Base-by-base conservation (phyloP, 164 flowering plant species). In the Vitis riparia region DNA sequence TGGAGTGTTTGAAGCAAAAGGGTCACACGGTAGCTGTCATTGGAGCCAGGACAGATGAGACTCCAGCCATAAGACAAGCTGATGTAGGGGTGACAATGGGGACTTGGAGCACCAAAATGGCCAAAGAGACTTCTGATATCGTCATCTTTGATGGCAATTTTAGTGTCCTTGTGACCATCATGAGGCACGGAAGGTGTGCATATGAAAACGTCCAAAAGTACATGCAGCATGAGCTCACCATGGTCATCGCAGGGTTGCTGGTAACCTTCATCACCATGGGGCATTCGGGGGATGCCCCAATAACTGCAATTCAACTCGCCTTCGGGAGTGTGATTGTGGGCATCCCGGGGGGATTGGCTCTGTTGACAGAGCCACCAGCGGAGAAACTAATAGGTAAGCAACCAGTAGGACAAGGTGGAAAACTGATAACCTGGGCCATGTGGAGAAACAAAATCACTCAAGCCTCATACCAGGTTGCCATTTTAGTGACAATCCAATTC, bases 31-130 rank as follows among this genome's bases (percentile, higher is more conserved):
- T 78, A 6, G 77, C 75, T 13, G 17, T 78, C 1, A 12, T 50
- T 19, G 75, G 77, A 17, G 23, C 3, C 37, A 29, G 47, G 15
- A 70, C 80, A 57, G 30, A 23, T 63, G 80, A 77, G 37, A 49
- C 61, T 66, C 75, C 75, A 23, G 71, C 69, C 13, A 67, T 73
- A n/a, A 73, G 37, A 66, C 71, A 59, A 64, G 75, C 77, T 9
- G 67, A 78, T 53, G 44, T 64, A 30, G 70, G 67, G 27, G 3
- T 64, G 1, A 12, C 56, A 4, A 64, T 64, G 37, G 32, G 67
- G 8, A 50, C 37, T 49, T 2, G 37, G 55, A 19, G 67, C 67
- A 49, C 32, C 19, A 51, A 64, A 9, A 6, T 64, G 15, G 32
- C 52, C 32, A 23, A 19, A 23, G 67, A 19, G 55, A 19, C 30